These are phyloP conservation scores for Hansenula lynferdii DNA, from an alignment of 1,139 yeast genomes.

Conservation along the genomic window DNA sequence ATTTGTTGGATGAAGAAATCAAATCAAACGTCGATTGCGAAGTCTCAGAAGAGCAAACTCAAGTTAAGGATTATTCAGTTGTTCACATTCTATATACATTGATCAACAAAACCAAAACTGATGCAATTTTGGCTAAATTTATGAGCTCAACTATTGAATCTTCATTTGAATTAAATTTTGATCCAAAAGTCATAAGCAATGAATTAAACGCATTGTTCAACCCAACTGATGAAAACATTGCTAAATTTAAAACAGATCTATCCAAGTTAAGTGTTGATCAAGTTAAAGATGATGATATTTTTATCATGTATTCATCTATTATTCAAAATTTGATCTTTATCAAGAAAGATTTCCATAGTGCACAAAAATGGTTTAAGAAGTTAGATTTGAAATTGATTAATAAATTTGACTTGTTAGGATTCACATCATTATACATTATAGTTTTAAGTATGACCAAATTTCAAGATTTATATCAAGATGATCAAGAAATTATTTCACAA, in stretches of 20 bases:
- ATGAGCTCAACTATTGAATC: constrained; percentile 12
- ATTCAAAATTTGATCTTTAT: constrained; percentile 23
- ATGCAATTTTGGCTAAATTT: constrained; percentile 14
- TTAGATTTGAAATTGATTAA: constrained; percentile 17
- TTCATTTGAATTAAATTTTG: constrained; percentile 14
- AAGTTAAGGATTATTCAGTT: constrained; percentile 10
- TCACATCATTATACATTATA: constrained; percentile 24
- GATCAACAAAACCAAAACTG: constrained; percentile 17
- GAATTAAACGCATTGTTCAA: constrained; percentile 23
- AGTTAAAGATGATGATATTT: constrained; percentile 21
- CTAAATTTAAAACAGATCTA: constrained; percentile 15
- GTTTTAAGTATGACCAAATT: constrained; percentile 16
- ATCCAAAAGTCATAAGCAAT: constrained; percentile 9
- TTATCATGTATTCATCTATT: constrained; percentile 26
- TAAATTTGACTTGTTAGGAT: constrained; percentile 23
- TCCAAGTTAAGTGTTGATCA: constrained; percentile 12
- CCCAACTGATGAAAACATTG: constrained; percentile 20
- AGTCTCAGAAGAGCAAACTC: constrained; percentile 7
- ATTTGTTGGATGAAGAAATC: constrained; percentile 12
- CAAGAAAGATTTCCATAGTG: constrained; percentile 19
- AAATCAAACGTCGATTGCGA: constrained; percentile 12
- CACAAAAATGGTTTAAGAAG: constrained; percentile 21
- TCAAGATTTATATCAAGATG: constrained; percentile 12
- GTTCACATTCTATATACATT: constrained; percentile 10
- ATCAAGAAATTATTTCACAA: constrained; percentile 14